Conservation (phyloP, 1,139 yeast genomes). For the Sugiyamaella pinicola region DNA sequence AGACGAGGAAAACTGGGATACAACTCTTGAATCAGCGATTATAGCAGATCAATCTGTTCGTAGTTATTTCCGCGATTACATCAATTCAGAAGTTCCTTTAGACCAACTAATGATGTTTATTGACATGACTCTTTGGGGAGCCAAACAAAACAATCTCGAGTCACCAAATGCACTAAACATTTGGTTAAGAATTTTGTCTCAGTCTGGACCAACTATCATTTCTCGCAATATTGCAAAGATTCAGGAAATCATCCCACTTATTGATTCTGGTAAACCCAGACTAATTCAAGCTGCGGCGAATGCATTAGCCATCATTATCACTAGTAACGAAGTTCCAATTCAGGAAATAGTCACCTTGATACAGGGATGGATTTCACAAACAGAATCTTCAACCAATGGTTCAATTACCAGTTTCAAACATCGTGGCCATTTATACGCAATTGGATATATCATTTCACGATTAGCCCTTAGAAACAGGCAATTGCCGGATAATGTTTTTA, state of each 20-base stretch:
- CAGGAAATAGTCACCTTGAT: conserved; percentile 19
- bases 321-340: conserved; percentile 45
- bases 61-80: conserved; percentile 39
- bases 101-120: conserved; percentile 6
- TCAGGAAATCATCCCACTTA: conserved; percentile 26
- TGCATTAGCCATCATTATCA: conserved; percentile 57
- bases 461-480: conserved; percentile 34
- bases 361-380: conserved; percentile 12
- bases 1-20: conserved; percentile 72
- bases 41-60: conserved; percentile 62
- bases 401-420: conserved; percentile 17
- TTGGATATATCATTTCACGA: conserved; percentile 58
- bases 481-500: conserved; percentile 26
- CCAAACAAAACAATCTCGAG: conserved; percentile 3
- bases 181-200: conserved; percentile 35
- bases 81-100: conserved; percentile 25
- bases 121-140: conserved; percentile 13
- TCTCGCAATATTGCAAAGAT: conserved; percentile 20
- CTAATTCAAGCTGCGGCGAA: conserved; percentile 47
- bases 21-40: conserved; percentile 70
- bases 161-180: conserved; percentile 24
- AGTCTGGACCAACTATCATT: conserved; percentile 36
- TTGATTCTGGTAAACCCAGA: conserved; percentile 36
- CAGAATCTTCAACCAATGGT: conserved; percentile 6
- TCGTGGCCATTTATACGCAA: conserved; percentile 44